Evolutionary conservation across 2,329 filamentous ascomycete genomes (phyloP).

Genomic region (Herpotrichia juniperi): DNA sequence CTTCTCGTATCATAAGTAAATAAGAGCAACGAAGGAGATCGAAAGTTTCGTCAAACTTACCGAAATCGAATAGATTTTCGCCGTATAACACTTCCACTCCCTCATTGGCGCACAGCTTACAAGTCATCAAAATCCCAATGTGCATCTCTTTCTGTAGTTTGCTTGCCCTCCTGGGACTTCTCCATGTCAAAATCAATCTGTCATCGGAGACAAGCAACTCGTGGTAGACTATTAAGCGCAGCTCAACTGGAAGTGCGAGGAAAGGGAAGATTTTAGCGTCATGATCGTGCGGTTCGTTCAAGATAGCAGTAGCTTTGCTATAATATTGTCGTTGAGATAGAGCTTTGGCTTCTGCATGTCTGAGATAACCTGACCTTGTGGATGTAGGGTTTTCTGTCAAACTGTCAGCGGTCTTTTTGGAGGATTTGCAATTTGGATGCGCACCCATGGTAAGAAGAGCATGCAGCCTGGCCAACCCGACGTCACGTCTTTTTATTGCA

Average conservation of each 20-base stretch:
- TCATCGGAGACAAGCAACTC: constrained; percentile 21
- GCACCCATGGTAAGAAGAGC: constrained; percentile 1
- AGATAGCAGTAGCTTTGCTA: constrained; percentile 1
- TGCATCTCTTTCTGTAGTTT: constrained; percentile 21
- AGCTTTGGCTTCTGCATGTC: constrained; percentile 4
- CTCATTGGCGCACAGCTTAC: constrained; percentile 11
- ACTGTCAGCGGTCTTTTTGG: not conserved
- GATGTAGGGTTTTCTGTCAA: not conserved
- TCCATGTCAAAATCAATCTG: constrained; percentile 14
- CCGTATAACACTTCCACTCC: constrained; percentile 18
- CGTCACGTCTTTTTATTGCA: not conserved
- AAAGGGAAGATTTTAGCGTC: constrained; percentile 14
- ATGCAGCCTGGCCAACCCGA: constrained; percentile 1
- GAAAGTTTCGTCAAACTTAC: constrained; percentile 10
- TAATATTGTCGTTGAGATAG: constrained; percentile 5
- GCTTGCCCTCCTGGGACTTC: constrained; percentile 10
- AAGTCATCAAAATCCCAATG: constrained; percentile 13
- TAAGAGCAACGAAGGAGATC: not conserved
- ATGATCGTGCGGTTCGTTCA: not conserved
- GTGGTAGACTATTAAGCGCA: constrained; percentile 16
- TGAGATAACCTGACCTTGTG: not conserved
- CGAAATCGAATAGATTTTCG: constrained; percentile 25
- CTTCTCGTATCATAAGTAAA: not conserved
- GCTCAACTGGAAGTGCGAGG: constrained; percentile 16
- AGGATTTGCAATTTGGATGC: too few species aligned